Base-by-base conservation (phyloP, 495 filamentous ascomycete genomes). In the Xanthoparmelia taractica region DNA sequence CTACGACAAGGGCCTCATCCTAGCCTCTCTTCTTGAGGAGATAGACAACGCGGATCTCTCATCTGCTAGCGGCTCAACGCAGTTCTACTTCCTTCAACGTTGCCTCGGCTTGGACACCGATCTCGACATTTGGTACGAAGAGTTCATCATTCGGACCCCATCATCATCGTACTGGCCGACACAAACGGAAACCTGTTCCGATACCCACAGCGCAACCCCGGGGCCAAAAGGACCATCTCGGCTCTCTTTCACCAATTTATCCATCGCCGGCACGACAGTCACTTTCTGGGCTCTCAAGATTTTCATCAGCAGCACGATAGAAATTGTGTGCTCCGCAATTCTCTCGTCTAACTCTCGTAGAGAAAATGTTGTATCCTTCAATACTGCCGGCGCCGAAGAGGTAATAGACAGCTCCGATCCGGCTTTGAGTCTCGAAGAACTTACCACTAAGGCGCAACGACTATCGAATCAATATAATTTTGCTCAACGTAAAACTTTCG, bases 231-330 rank as follows among this genome's bases (percentile, higher is more conserved):
- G 50, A 54, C 50, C 18, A 33, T 15, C 50, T n/a, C 50, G 50
- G 29, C 50, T 54, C 27, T 54, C 50, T 10, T 54, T 54, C 17
- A 4, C 50, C 2, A 54, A 54, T 23, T 1, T 54, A 2, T 54
- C 50, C 50, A 31, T 54, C 6, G 50, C 50, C 29, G 20, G 50
- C 29, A 54, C 50, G 17, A 54, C 50, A 17, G 7, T 54, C 50
- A 54, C 50, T 10, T 54, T 33, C 17, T 54, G 50, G 50, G 50
- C 50, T n/a, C 50, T 54, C 50, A 54, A 54, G 29, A 54, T 54
- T 8, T 20, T 34, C 20, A 54, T 54, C 8, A 54, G 50, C 50
- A 54, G 4, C 50, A 54, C 50, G 7, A 54, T 54, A 54, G 27
- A 12, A 17, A n/a, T 0, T 5, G 17, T 29, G 10, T 54, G 50